These are phyloP conservation scores for Gomphus bonarii DNA, from an alignment of 1,284 basidiomycete species.

Conservation along the genomic window DNA sequence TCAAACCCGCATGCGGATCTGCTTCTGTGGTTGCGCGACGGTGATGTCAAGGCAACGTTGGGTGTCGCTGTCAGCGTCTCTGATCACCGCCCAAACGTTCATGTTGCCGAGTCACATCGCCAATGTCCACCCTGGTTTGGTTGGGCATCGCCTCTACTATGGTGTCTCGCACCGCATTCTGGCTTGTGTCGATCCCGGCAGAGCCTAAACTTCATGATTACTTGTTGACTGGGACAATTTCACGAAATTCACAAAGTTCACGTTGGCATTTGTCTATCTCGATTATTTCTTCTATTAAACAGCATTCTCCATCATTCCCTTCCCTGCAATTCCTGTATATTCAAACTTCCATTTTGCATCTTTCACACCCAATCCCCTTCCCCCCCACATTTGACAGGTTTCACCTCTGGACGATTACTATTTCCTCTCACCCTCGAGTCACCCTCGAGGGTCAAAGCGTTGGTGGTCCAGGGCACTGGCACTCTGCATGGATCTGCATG, in stretches of 20 bases:
- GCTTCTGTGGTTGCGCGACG: neutral
- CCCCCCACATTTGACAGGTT: too few species aligned
- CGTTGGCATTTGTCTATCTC: neutral
- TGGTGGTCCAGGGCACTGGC: neutral
- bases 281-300: neutral
- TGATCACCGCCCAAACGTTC: neutral
- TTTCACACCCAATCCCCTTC: too few species aligned
- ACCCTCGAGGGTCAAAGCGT: too few species aligned
- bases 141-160: neutral
- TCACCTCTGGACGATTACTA: neutral
- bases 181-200: neutral
- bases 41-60: neutral
- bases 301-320: neutral
- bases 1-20: neutral
- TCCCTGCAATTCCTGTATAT: neutral
- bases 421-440: neutral
- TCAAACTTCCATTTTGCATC: neutral
- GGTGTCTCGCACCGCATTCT: neutral
- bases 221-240: too few species aligned
- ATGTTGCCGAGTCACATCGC: neutral
- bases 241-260: neutral
- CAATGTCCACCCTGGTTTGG: neutral
- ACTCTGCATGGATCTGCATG: neutral
- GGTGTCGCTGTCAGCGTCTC: neutral
- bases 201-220: neutral